Conservation (phyloP, 192 early-diverging fungal species). For the Dimargaris verticillata region DNA sequence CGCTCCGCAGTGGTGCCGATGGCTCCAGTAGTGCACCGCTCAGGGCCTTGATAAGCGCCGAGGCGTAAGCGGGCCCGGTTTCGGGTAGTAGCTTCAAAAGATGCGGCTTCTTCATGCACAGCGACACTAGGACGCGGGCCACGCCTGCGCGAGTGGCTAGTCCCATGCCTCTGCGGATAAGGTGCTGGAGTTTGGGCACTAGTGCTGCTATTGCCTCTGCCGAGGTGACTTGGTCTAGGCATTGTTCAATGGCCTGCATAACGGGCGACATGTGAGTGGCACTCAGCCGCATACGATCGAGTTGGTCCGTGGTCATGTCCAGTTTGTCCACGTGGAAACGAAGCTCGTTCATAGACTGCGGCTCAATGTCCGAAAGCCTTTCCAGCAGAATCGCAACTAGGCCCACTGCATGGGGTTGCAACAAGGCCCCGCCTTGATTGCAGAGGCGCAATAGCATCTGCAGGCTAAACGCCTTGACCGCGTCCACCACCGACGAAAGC, state of each 20-base stretch:
- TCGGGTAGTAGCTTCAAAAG: constrained; percentile 28
- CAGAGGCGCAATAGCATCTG: constrained; percentile 67
- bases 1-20: constrained; percentile 66
- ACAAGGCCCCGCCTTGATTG: constrained; percentile 50
- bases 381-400: constrained; percentile 70
- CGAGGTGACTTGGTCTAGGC: constrained; percentile 54
- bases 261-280: constrained; percentile 84
- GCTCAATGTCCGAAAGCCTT: constrained; percentile 59
- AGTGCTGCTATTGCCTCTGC: constrained; percentile 43
- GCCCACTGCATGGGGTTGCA: constrained; percentile 54
- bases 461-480: constrained; percentile 71
- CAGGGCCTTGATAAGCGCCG: constrained; percentile 57
- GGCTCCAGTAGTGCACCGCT: constrained; percentile 57
- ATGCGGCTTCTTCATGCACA: constrained; percentile 50
- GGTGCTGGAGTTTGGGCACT: constrained; percentile 44
- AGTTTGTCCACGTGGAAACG: constrained; percentile 79
- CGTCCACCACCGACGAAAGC: constrained; percentile 61
- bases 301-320: constrained; percentile 69
- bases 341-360: constrained; percentile 59
- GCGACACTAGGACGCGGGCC: constrained; percentile 65
- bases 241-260: constrained; percentile 76
- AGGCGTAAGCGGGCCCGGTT: constrained; percentile 34
- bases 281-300: constrained; percentile 61
- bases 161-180: constrained; percentile 71
- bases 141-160: constrained; percentile 82